These are phyloP conservation scores for Linanthus parryae DNA, from an alignment of 148 eudicot species.

Conservation along the genomic window DNA sequence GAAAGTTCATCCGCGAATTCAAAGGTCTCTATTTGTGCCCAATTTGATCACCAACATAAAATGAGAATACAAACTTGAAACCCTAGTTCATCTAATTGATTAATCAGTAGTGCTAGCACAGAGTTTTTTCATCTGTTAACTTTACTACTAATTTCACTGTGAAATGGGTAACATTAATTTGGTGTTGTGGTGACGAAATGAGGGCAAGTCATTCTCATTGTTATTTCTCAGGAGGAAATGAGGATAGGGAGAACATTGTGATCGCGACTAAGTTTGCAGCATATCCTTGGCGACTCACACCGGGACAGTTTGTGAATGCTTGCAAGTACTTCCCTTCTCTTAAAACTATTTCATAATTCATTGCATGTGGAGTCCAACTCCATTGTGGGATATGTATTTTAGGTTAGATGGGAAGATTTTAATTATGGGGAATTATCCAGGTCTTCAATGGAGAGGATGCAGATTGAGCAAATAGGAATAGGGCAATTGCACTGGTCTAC, in stretches of 20 bases:
- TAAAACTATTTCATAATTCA: too few relatives aligned
- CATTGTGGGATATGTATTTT: not conserved
- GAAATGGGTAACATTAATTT: too few relatives aligned
- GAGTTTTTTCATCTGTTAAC: too few relatives aligned
- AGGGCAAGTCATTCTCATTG: not conserved
- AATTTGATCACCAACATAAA: too few relatives aligned
- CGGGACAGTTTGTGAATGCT: slow-evolving; percentile 88
- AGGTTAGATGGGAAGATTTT: not conserved
- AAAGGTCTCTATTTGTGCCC: slow-evolving; percentile 32
- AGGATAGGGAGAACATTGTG: slow-evolving; percentile 44
- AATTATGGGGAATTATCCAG: slow-evolving; percentile 27
- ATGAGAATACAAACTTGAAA: too few relatives aligned
- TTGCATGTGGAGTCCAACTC: too few relatives aligned
- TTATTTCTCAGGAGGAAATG: slow-evolving; percentile 46
- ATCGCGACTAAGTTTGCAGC: slow-evolving; percentile 98
- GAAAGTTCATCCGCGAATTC: slow-evolving; percentile 68
- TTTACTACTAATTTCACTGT: too few relatives aligned
- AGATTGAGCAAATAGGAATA: slow-evolving; percentile 79
- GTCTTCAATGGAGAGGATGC: slow-evolving; percentile 70
- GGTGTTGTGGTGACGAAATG: not conserved
- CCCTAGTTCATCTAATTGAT: too few relatives aligned
- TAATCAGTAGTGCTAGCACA: too few relatives aligned
- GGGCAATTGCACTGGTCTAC: slow-evolving; percentile 99
- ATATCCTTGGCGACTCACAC: slow-evolving; percentile 97
- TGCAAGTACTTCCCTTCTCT: slow-evolving; percentile 65